Conservation (phyloP, 768 basidiomycete species). For the Mrakia gelida region DNA sequence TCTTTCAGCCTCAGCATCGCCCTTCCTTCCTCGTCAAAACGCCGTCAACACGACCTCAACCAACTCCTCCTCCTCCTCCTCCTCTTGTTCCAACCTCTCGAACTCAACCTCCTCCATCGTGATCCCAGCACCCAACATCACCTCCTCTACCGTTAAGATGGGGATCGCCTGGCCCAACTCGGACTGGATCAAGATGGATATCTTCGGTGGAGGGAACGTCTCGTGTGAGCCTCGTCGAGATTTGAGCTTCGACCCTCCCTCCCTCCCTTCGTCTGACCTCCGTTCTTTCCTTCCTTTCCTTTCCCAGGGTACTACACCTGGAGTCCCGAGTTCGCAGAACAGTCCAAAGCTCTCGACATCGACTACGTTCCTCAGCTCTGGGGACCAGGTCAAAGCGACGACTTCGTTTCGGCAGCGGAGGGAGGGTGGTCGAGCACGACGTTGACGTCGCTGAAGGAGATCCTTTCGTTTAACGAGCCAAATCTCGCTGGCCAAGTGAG, state of each 20-base stretch:
- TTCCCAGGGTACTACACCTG: slow-evolving; percentile 6
- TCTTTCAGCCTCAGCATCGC: not conserved
- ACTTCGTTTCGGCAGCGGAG: not conserved
- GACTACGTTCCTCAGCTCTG: slow-evolving; percentile 2
- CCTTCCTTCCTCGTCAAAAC: not conserved
- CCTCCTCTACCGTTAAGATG: not conserved
- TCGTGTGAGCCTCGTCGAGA: not conserved
- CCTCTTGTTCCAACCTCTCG: not conserved
- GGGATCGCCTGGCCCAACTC: slow-evolving; percentile 3
- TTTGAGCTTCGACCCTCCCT: not conserved
- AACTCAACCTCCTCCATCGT: not conserved
- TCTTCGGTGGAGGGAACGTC: not conserved
- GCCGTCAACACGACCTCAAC: slow-evolving; percentile 1
- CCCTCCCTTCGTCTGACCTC: not conserved
- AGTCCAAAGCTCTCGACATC: slow-evolving; percentile 2
- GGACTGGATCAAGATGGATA: slow-evolving; percentile 4
- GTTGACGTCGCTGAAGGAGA: not conserved
- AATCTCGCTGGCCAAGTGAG: not conserved
- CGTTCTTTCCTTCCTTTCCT: not conserved
- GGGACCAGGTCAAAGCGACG: not conserved
- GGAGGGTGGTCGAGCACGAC: not conserved
- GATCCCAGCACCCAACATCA: not conserved
- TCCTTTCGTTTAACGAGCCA: slow-evolving; percentile 1
- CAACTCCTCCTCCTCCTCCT: not conserved
- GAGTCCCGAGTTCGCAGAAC: not conserved